These are phyloP conservation scores for Karstenula rhodostoma DNA, from an alignment of 2,329 filamentous ascomycete species.

Conservation along the genomic window DNA sequence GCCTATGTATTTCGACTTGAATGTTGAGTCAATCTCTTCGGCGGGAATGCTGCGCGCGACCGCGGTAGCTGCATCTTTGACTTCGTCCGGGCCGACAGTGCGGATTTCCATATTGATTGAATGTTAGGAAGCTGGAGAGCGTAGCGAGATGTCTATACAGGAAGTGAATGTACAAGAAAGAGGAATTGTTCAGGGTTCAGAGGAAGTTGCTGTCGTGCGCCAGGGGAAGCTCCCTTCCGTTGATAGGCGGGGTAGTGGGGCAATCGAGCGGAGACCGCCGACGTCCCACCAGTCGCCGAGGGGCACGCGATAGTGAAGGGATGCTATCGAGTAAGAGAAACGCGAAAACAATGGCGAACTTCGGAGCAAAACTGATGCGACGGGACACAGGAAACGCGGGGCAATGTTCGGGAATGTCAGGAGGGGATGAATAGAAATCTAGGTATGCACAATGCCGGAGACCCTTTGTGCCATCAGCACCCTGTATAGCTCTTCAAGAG, in stretches of 20 bases:
- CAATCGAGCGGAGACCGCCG: constrained; percentile 25
- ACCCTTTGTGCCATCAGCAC: constrained; percentile 9
- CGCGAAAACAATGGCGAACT: not conserved
- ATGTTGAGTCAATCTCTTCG: constrained; percentile 62
- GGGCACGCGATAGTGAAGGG: constrained; percentile 22
- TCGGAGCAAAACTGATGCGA: not conserved
- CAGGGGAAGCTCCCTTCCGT: constrained; percentile 7
- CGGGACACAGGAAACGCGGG: not conserved
- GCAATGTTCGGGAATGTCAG: not conserved
- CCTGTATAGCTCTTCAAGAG: constrained; percentile 7
- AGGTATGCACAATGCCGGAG: constrained; percentile 7
- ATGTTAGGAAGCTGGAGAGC: not conserved
- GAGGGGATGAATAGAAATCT: constrained; percentile 12
- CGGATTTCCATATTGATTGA: constrained; percentile 41
- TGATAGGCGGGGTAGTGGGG: constrained; percentile 18
- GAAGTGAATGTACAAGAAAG: constrained; percentile 4
- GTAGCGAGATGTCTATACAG: not conserved
- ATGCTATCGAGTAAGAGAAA: constrained; percentile 25
- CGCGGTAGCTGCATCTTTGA: constrained; percentile 35
- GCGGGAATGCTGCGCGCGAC: constrained; percentile 52
- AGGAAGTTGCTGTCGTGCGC: constrained; percentile 1
- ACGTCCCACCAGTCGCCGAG: constrained; percentile 8
- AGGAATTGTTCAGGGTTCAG: not conserved
- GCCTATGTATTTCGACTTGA: constrained; percentile 64
- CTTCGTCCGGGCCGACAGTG: constrained; percentile 39